These are phyloP conservation scores for Chenopodium berlandieri DNA, from an alignment of 148 eudicot species.

Conservation along the genomic window DNA sequence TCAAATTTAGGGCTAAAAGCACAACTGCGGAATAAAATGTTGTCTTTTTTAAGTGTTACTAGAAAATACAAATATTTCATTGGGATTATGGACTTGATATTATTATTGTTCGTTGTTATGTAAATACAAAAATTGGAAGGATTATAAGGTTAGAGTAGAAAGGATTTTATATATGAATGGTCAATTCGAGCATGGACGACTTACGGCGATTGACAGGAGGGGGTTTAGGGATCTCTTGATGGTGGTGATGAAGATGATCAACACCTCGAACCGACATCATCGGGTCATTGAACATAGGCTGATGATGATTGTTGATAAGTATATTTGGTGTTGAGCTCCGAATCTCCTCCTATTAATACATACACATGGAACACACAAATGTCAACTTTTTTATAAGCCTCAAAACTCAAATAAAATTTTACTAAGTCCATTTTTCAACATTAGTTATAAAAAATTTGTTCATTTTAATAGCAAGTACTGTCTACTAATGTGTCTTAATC, in stretches of 20 bases:
- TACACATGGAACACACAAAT: not conserved
- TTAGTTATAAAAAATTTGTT: no score
- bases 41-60: not conserved
- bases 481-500: no score
- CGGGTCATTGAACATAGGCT: slow-evolving; percentile 45
- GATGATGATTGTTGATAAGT: slow-evolving; percentile 42
- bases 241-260: slow-evolving; percentile 33
- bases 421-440: no score
- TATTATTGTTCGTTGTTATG: no score
- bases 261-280: slow-evolving; percentile 49
- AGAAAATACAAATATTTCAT: no score
- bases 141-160: not conserved
- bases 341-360: slow-evolving; percentile 36
- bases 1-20: slow-evolving; percentile 15
- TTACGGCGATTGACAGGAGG: slow-evolving; percentile 85
- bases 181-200: slow-evolving; percentile 8
- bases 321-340: slow-evolving; percentile 41
- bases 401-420: no score
- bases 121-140: not conserved
- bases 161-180: not conserved
- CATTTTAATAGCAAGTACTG: no score
- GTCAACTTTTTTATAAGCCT: no score
- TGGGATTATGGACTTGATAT: no score
- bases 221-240: slow-evolving; percentile 77
- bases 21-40: not conserved